These are phyloP conservation scores for Xanthoparmelia taractica DNA, from an alignment of 495 filamentous ascomycete genomes.

Conservation along the genomic window DNA sequence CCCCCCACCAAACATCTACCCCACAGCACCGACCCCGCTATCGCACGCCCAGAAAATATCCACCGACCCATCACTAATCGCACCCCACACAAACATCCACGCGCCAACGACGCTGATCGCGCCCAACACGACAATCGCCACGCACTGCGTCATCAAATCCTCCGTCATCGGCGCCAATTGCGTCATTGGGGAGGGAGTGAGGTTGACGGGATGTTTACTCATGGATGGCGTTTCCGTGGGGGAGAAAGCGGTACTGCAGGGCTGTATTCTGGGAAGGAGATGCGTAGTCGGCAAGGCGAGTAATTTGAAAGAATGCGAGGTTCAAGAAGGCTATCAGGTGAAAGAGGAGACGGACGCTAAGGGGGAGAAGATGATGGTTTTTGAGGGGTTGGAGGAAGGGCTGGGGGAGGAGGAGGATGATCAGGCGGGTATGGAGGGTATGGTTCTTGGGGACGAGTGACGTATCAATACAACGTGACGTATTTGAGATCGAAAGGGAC, in stretches of 20 bases:
- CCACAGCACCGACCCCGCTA: constrained; percentile 49
- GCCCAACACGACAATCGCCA: constrained; percentile 76
- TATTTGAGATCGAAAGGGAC: too few species aligned
- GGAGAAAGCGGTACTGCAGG: constrained; percentile 65
- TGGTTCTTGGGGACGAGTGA: neutral
- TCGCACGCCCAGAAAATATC: constrained; percentile 73
- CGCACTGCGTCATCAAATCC: constrained; percentile 80
- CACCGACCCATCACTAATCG: constrained; percentile 59
- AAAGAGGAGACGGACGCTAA: constrained; percentile 75
- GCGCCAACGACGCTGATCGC: constrained; percentile 69
- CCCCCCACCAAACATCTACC: constrained; percentile 46
- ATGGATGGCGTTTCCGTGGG: constrained; percentile 87
- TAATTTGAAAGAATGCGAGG: constrained; percentile 75
- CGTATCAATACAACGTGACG: too few species aligned
- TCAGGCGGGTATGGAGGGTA: neutral
- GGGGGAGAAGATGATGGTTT: constrained; percentile 78
- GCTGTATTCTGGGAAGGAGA: constrained; percentile 71
- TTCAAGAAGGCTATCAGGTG: constrained; percentile 79
- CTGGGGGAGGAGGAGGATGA: constrained; percentile 29
- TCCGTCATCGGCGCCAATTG: constrained; percentile 79
- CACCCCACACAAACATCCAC: constrained; percentile 66
- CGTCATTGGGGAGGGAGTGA: constrained; percentile 71
- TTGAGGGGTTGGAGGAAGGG: constrained; percentile 60
- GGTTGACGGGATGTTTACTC: constrained; percentile 70
- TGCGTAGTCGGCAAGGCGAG: constrained; percentile 69